Evolutionary conservation across 495 filamentous ascomycete species (phyloP).

Genomic region (Hypomontagnella monticulosa): DNA sequence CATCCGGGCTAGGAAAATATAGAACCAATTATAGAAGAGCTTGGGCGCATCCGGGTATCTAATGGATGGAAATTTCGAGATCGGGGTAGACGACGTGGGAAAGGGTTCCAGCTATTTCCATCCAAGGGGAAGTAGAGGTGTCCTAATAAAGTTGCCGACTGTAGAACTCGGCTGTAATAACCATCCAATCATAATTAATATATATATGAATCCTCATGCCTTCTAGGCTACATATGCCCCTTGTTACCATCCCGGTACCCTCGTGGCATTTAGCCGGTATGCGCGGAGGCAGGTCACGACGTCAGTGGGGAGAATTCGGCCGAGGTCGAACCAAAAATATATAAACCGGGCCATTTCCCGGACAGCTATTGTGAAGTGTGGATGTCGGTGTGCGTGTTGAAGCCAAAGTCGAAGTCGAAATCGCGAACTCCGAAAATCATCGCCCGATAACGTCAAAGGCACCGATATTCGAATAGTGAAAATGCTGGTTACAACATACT

Average conservation of each 20-base stretch:
- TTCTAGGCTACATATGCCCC: not conserved
- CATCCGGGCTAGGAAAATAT: no score
- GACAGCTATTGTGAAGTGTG: not conserved
- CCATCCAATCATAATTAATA: conserved; percentile 10
- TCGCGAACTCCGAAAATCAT: not conserved
- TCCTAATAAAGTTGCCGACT: not conserved
- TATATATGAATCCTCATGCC: not conserved
- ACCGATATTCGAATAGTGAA: not conserved
- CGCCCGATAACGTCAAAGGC: not conserved
- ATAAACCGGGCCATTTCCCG: conserved; percentile 2
- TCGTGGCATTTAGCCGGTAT: conserved; percentile 32
- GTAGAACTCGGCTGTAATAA: conserved; percentile 18
- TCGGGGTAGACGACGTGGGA: no score
- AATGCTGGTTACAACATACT: conserved; percentile 1
- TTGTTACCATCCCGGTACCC: not conserved
- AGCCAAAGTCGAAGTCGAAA: not conserved
- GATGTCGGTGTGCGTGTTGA: not conserved
- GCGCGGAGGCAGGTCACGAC: not conserved
- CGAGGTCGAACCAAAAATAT: not conserved
- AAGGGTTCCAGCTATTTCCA: not conserved
- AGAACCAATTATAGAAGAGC: no score
- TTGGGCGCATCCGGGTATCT: no score
- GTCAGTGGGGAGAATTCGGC: conserved; percentile 11
- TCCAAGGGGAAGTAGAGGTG: not conserved
- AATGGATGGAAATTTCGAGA: no score